phyloP scores from a whole-genome alignment of 208 protist genomes.

The Leptomonas pyrrhocoris region DNA sequence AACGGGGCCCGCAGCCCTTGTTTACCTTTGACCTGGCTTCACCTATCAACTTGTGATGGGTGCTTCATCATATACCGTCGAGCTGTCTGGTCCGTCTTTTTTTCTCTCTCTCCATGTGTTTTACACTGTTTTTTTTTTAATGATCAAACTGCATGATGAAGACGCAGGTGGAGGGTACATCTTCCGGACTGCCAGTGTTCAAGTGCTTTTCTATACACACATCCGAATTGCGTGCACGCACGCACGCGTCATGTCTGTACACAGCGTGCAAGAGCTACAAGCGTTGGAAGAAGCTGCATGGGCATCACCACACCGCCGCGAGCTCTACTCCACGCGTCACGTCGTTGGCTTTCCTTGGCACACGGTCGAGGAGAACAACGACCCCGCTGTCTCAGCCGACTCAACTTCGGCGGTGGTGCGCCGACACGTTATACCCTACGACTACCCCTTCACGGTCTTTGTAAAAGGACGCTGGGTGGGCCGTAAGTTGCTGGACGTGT shows the following conservation, averaged over 20 bases:
- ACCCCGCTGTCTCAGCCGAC: neutral
- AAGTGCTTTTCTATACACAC: no score
- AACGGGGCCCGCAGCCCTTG: no score
- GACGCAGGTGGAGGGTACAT: no score
- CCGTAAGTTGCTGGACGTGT: slow-evolving; percentile 81
- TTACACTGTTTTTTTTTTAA: neutral
- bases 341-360: slow-evolving; percentile 82
- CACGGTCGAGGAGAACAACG: slow-evolving; percentile 33
- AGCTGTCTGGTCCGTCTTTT: neutral
- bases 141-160: no score
- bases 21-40: no score
- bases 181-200: no score
- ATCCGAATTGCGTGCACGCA: no score
- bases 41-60: no score
- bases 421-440: slow-evolving; percentile 90
- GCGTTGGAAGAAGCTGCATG: slow-evolving; percentile 65
- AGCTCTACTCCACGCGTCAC: slow-evolving; percentile 64
- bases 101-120: neutral
- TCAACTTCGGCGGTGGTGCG: slow-evolving; percentile 19
- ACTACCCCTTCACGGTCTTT: slow-evolving; percentile 88
- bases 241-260: neutral
- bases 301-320: slow-evolving; percentile 29
- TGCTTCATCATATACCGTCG: no score
- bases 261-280: slow-evolving; percentile 25
- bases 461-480: slow-evolving; percentile 95